Conservation (phyloP, 148 eudicot species). For the Arbutus unedo region DNA sequence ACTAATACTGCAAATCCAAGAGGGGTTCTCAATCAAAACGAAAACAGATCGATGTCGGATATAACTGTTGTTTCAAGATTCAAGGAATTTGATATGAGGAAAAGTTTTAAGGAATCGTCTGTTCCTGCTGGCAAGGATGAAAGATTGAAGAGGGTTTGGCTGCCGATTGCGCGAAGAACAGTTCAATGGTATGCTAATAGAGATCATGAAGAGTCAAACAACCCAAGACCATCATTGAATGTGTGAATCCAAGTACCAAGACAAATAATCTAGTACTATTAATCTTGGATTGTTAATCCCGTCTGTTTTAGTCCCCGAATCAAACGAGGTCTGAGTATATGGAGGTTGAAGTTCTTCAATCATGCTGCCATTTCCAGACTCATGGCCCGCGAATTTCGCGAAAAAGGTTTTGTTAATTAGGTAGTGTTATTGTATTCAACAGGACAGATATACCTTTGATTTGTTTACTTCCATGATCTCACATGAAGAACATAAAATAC, state of each 20-base stretch:
- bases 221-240: conserved; percentile 27
- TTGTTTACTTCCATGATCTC: not conserved
- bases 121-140: not conserved
- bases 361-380: no score
- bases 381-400: no score
- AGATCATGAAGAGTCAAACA: conserved; percentile 29
- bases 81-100: not conserved
- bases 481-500: no score
- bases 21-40: not conserved
- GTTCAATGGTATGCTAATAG: conserved; percentile 65
- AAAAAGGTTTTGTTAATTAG: no score
- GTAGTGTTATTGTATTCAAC: not conserved
- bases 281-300: no score
- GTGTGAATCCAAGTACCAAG: conserved; percentile 14
- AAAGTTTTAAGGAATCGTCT: not conserved
- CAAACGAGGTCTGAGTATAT: no score
- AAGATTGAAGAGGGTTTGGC: not conserved
- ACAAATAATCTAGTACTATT: no score
- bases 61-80: not conserved
- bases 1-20: not conserved
- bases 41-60: not conserved
- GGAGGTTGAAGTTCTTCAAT: no score
- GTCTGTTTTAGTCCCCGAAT: no score
- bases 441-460: not conserved
- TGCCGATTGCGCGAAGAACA: not conserved